Base-by-base conservation (phyloP, 352 stramenopile species). In the Phytophthora pseudosyringae region DNA sequence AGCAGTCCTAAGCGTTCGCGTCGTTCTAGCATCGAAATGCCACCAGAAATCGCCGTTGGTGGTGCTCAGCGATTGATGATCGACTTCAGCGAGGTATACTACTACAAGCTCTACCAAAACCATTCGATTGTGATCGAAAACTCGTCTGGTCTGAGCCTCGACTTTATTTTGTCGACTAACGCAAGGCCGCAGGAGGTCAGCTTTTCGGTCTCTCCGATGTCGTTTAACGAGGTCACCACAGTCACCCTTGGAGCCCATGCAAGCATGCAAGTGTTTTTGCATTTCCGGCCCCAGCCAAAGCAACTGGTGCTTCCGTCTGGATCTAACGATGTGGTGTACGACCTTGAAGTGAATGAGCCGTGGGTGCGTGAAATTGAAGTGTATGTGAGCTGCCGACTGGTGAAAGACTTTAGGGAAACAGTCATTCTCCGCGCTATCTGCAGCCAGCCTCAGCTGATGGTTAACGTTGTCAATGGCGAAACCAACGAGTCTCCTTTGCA, bases 91-190 rank as follows among this genome's bases (percentile, higher is more conserved):
- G 86, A 96, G 47, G 84, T 96, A 3, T 96, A 93, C 59, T 96
- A 94, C 52, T 77, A 94, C 80, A 94, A 96, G 58, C 61, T 94
- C 3, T 96, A 96, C 50, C 88, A 94, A 58, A 96, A 96, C 48
- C 88, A 96, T 73, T 96, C 88, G 31, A 91, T 96, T 32, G 81
- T 96, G 65, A 88, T 96, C 16, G 88, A 96, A 55, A 96, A 96
- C 45, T 88, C 86, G 21, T 94, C 86, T 21, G 80, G 81, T n/a
- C 64, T 96, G 62, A 87, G 73, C 35, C 76, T 96, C 15, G 88
- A 96, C 56, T 96, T 96, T 56, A 94, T 93, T 51, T 67, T 96
- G 25, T 93, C 84, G 39, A 96, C 82, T 44, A 96, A 90, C 49
- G 86, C 86, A 3, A 78, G 81, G 26, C 81, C 83, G 3, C 83